Base-by-base conservation (phyloP, 257 asterid genomes). In the Gardenia jasminoides region DNA sequence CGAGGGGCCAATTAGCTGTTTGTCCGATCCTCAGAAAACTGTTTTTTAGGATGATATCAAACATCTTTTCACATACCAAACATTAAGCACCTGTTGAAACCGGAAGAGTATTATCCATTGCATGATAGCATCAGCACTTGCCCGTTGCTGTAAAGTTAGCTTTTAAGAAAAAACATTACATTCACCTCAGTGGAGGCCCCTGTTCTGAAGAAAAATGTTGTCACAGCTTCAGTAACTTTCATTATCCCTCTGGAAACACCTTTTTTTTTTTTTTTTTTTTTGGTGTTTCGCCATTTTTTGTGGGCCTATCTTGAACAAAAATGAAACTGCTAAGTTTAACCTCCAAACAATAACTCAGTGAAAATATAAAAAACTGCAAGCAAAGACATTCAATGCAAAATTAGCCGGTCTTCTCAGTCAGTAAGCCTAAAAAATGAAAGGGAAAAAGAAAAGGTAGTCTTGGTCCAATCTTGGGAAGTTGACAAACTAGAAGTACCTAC, bases 131-230 rank as follows among this genome's bases (percentile, higher is more conserved):
- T 67, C 56, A 47, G 65, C 77, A 73, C 79, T 66, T 48, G 66
- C 79, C 73, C 44, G n/a, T 66, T 79, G 74, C 67, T 73, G 65
- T 36, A 79, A 44, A 79, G 78, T 62, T 64, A 46, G 82, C 62
- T 31, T 70, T n/a, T n/a, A n/a, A n/a, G 67, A 78, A 52, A 39
- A 70, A 78, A 75, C 16, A 67, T 43, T 58, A 36, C 70, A 70
- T 70, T 76, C 30, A 70, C 47, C 43, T 36, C 13, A 74, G 83
- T 80, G 79, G 79, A 67, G 52, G 12, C 75, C 39, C 78, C 75
- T 79, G 20, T 65, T 74, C 69, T 11, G 83, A 66, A 54, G 61
- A 8, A 52, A 79, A 26, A 46, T 64, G 71, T 44, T 70, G 33
- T 26, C 30, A 66, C 39, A 69, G 52, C 73, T 72, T 41, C 20